Percentiles rank a stretch among this genome's conserved stretches.
phyloP scores from a whole-genome alignment of 2,329 filamentous ascomycete genomes.

The Aspergillus nomiae region DNA sequence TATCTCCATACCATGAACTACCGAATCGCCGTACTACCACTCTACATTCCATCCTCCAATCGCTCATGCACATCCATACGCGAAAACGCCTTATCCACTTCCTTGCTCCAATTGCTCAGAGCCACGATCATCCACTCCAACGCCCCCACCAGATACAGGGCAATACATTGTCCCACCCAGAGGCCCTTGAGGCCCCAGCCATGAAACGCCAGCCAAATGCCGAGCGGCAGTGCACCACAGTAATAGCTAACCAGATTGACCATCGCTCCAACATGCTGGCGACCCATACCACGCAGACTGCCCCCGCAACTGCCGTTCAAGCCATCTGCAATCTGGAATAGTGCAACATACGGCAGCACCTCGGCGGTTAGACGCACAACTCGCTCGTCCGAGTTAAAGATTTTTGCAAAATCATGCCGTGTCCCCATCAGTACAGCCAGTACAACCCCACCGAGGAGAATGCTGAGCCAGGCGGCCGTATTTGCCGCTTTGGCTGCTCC shows the following conservation, averaged over 20 bases:
- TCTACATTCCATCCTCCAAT: slow-evolving; percentile 20
- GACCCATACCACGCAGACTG: slow-evolving; percentile 77
- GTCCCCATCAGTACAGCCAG: slow-evolving; percentile 70
- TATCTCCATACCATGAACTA: neutral
- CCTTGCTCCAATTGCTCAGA: slow-evolving; percentile 73
- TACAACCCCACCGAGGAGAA: slow-evolving; percentile 68
- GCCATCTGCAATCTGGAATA: slow-evolving; percentile 89
- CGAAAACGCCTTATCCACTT: slow-evolving; percentile 71
- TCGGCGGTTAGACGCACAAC: slow-evolving; percentile 75
- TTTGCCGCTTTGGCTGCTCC: slow-evolving; percentile 74
- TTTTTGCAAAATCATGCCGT: slow-evolving; percentile 70
- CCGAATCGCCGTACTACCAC: neutral
- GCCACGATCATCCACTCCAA: slow-evolving; percentile 80
- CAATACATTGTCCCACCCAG: slow-evolving; percentile 82
- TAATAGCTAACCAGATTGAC: slow-evolving; percentile 87
- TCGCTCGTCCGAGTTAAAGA: slow-evolving; percentile 77
- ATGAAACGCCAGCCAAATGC: slow-evolving; percentile 82
- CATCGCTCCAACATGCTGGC: slow-evolving; percentile 79
- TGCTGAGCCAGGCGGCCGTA: slow-evolving; percentile 71
- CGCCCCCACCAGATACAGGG: slow-evolving; percentile 75
- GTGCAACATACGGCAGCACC: slow-evolving; percentile 81
- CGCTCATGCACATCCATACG: slow-evolving; percentile 61
- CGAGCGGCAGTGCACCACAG: slow-evolving; percentile 75
- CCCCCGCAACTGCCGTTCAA: slow-evolving; percentile 84
- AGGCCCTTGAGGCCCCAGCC: slow-evolving; percentile 79